phyloP scores from a whole-genome alignment of 306 rosid genomes.

The Nissolia schottii region DNA sequence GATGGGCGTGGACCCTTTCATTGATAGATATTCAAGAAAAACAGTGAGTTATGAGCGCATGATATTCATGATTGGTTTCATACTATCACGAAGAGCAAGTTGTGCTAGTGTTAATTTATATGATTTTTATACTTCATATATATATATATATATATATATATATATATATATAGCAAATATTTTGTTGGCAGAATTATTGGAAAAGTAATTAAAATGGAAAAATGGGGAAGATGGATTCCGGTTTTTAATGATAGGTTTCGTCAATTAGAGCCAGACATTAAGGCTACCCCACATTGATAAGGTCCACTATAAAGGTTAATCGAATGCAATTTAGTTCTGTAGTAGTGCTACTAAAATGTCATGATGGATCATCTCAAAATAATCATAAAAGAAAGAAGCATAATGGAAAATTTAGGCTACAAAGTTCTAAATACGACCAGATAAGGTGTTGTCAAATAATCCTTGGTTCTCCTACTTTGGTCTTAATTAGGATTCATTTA shows the following conservation, averaged over 20 bases:
- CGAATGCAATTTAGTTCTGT: not conserved
- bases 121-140: not conserved
- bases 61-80: constrained; percentile 1
- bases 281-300: not conserved
- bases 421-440: not conserved
- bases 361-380: constrained; percentile 7
- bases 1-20: constrained; percentile 13
- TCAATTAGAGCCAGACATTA: constrained; percentile 1
- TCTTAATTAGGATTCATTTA: not conserved
- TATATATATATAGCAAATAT: not conserved
- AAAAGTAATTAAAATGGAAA: not conserved
- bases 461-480: not conserved
- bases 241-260: constrained; percentile 14
- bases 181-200: not conserved
- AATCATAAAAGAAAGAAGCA: constrained; percentile 8
- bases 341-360: not conserved
- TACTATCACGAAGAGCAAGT: constrained; percentile 1
- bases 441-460: not conserved
- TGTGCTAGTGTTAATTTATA: not conserved
- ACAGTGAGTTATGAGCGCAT: constrained; percentile 2
- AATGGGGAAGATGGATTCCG: not conserved
- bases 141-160: not conserved
- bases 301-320: constrained; percentile 11
- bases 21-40: not conserved
- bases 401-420: not conserved